A percentile compares a stretch with the other conserved stretches of the same genome.
These are phyloP conservation scores for Coemansia biformis DNA, from an alignment of 192 early-diverging fungal genomes.

Conservation along the genomic window DNA sequence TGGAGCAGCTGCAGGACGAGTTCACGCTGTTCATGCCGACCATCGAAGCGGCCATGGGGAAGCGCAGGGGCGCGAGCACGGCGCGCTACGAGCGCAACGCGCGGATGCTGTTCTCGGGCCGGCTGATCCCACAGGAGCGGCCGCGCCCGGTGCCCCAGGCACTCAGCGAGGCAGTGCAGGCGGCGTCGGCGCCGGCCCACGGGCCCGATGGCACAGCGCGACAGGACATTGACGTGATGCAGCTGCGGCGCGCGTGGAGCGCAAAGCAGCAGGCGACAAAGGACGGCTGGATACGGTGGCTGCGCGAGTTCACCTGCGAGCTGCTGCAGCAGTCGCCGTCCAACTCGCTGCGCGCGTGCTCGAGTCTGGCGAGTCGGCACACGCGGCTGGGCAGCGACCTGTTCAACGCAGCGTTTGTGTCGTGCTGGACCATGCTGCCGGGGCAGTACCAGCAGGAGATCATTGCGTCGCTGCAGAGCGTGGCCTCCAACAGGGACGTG, in stretches of 20 bases:
- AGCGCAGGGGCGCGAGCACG: conserved; percentile 60
- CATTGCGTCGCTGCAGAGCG: conserved; percentile 78
- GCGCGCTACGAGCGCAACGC: conserved; percentile 69
- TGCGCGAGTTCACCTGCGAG: conserved; percentile 81
- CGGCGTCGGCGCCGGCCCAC: not conserved
- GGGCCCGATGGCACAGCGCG: conserved; percentile 3
- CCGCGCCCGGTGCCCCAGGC: conserved; percentile 4
- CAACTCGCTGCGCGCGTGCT: conserved; percentile 87
- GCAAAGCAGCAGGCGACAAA: conserved; percentile 51
- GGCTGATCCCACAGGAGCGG: conserved; percentile 46
- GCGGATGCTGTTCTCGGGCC: conserved; percentile 73
- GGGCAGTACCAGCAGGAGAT: conserved; percentile 90
- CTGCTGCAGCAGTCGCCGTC: conserved; percentile 96
- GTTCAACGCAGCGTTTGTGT: conserved; percentile 96
- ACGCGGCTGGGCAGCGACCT: conserved; percentile 77
- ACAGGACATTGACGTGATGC: conserved; percentile 30
- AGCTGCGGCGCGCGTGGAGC: conserved; percentile 80
- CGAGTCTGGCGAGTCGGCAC: conserved; percentile 74
- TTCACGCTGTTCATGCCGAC: conserved; percentile 87
- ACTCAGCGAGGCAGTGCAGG: not conserved
- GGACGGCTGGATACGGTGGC: conserved; percentile 97
- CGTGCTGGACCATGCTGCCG: conserved; percentile 89
- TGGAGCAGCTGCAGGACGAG: conserved; percentile 80
- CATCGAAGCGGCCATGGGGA: conserved; percentile 72
- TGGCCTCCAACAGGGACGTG: conserved; percentile 71